Base-by-base conservation (phyloP, 2,329 filamentous ascomycete species). In the Apiospora rasikravindrae region DNA sequence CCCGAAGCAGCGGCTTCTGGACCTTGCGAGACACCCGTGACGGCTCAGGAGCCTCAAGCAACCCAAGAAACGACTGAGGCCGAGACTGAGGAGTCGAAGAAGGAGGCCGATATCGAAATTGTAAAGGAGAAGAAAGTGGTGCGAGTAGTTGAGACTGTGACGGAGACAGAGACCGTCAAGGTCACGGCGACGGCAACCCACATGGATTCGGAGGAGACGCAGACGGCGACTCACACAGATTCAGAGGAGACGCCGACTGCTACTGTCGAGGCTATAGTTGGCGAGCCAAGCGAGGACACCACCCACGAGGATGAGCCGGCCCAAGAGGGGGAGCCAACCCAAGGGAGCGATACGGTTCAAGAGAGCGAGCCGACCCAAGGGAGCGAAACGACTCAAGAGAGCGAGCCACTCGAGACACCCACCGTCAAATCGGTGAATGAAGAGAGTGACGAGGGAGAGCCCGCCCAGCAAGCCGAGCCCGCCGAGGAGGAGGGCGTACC, bases 141-240 rank as follows among this genome's bases (percentile, higher is more conserved):
- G 14, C 78, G 77, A 2, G 75, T 84, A 7, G 76, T 83, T 13
- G 80, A 83, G 73, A 82, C 79, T 1, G 76, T 81, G n/a, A 81
- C 80, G 1, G 73, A 80, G 75, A 75, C 78, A 2, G 70, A 85
- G 1, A 83, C 80, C 1, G 72, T 78, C 68, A 74, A 75, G 49
- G 74, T 76, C 24, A 69, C 72, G 29, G 68, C 71, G 22, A 73
- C 69, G 10, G 71, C 57, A n/a, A 61, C 53, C 37, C 2, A 61
- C 5, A 37, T 29, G 4, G 53, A 22, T 11, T 37, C 53, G 29
- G 53, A 57, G 24, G 51, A 57, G 26, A n/a, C 51, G 13, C 14
- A 24, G 1, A 11, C n/a, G 6, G n/a, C 47, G 13, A 51, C 47
- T 8, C 5, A 2, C 7, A n/a, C 45, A 2, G 47, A 8, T 24